Base-by-base conservation (phyloP, 2,329 filamentous ascomycete species). In the Paecilomyces dactylethromorphus region DNA sequence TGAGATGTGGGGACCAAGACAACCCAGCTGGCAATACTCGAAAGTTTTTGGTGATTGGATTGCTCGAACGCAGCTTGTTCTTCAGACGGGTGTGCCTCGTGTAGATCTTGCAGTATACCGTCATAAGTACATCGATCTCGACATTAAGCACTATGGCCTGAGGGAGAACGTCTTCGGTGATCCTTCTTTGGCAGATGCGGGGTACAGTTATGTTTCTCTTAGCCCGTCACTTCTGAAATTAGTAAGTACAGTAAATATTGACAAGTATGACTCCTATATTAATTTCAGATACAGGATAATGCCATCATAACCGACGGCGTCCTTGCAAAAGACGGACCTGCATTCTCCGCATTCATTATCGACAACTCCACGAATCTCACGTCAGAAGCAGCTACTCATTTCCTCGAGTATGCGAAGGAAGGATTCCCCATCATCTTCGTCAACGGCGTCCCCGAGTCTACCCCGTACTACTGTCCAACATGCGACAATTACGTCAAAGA, bases 291-390 rank as follows among this genome's bases (percentile, higher is more conserved):
- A 53, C 3, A 53, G 51, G 51, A 53, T 21, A 53, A 53, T n/a
- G 51, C 51, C 26, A 53, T 53, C 15, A 31, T 53, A 53, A 53
- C 51, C 8, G 51, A 53, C 6, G 51, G 51, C 10, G 22, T 53
- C 11, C 51, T 53, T 13, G 51, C 51, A n/a, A 24, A 31, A 13
- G 51, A 53, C 21, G 51, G 51, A n/a, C 51, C 51, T 15, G 51
- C 22, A 13, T 53, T 53, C 15, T 53, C 51, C 15, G 51, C 22
- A 24, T 53, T 53, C 51, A 26, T 53, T 2, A 53, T 53, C 29
- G 51, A 53, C 51, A 53, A 53, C 29, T 53, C 51, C n/a, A 53
- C 51, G 5, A 53, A 53, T 53, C 22, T 53, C 51, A 53, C 51
- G 1, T 24, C 29, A 13, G 51, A 53, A 24, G 51, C 51, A 15